Base-by-base conservation (phyloP, 75 land plant species). In the Ceratopteris richardii region DNA sequence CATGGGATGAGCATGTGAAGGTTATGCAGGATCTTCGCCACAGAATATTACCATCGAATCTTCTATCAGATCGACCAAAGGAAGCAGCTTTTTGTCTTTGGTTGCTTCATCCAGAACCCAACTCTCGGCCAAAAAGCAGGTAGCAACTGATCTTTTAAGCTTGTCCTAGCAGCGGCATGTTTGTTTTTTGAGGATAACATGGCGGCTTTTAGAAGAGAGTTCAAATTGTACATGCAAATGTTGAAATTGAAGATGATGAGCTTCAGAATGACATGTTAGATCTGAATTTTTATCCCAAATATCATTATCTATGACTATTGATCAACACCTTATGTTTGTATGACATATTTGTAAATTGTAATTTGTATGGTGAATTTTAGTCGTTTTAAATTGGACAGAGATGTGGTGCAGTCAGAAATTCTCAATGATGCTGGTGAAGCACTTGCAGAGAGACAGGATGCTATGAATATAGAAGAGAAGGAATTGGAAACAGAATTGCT, bases 51-150 rank as follows among this genome's bases (percentile, higher is more conserved):
- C 94, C 82, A 39, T 80, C 94, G 52, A 78, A 79, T 20, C 25
- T 88, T 47, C 58, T 88, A 44, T 62, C 77, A 23, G 80, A 80
- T 51, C 77, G 78, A 74, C 79, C 94, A 0, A 88, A 88, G 60
- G 88, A 85, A 62, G 89, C 94, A 42, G 71, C 71, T 33, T 84
- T 82, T 71, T 88, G 94, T 69, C 54, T 85, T 46, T 84, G 86
- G 86, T 51, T 88, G 51, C 77, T 88, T 72, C 94, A 85, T 39
- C 94, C 89, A 50, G 80, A 73, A 19, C 83, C 94, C 44, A 59
- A 54, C 65, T 63, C 72, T 33, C 80, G 94, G 36, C 94, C 94
- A 20, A 76, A 71, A 67, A 62, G 79, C 63, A 62, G 83, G 94
- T 70, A 17, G 14, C 17, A 3, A 5, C n/a, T 20, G 3, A n/a